Conservation (phyloP, 495 filamentous ascomycete species). For the Penicillium verhagenii region DNA sequence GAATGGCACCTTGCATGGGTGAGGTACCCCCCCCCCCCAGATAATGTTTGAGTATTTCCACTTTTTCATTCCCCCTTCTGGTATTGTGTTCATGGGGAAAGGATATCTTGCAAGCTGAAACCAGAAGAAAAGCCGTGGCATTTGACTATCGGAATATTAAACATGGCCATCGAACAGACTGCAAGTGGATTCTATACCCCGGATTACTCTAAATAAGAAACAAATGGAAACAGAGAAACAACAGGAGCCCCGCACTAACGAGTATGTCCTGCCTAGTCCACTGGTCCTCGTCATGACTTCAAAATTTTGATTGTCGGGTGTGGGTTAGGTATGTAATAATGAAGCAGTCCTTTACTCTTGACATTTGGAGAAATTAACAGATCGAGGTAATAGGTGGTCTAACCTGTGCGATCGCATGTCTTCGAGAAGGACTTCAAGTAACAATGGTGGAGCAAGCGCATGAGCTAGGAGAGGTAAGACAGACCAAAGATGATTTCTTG, state of each 20-base stretch:
- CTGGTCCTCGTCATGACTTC: not conserved
- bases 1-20: too few relatives aligned
- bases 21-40: too few relatives aligned
- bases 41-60: too few relatives aligned
- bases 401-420: constrained; percentile 55
- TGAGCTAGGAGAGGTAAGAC: constrained; percentile 46
- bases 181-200: not conserved
- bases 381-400: constrained; percentile 22
- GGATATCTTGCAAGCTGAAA: too few relatives aligned
- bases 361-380: not conserved
- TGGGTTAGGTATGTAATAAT: not conserved
- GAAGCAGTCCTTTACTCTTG: too few relatives aligned
- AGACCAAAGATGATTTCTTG: not conserved
- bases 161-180: not conserved
- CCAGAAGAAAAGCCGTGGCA: too few relatives aligned
- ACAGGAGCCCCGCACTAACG: not conserved
- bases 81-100: too few relatives aligned
- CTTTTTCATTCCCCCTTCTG: too few relatives aligned
- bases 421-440: constrained; percentile 55
- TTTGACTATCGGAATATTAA: too few relatives aligned
- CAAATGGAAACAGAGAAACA: not conserved
- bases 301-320: not conserved
- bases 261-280: not conserved
- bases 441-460: constrained; percentile 55
- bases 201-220: too few relatives aligned